Evolutionary conservation across 2,329 filamentous ascomycete genomes (phyloP).

Genomic region (Colletotrichum godetiae): DNA sequence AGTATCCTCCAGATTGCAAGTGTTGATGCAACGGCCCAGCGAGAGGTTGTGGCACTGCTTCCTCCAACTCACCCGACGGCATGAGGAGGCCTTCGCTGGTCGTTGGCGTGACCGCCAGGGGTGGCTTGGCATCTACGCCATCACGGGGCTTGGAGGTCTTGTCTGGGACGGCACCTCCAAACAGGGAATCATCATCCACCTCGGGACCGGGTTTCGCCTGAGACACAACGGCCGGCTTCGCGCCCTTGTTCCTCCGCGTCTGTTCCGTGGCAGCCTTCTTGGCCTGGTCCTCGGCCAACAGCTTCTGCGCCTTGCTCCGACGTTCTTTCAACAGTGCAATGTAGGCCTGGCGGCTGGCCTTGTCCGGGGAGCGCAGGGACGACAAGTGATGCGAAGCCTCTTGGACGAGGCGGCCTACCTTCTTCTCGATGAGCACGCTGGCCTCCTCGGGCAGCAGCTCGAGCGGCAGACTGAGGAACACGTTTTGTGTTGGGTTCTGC

Average conservation of each 20-base stretch:
- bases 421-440: constrained; percentile 80
- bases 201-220: background rate
- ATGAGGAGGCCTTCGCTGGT: constrained; percentile 47
- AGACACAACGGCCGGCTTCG: background rate
- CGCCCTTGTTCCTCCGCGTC: constrained; percentile 40
- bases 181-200: background rate
- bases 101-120: constrained; percentile 49
- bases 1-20: constrained; percentile 83
- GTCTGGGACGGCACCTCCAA: background rate
- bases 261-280: constrained; percentile 45
- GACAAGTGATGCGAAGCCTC: constrained; percentile 77
- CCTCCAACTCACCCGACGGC: constrained; percentile 27
- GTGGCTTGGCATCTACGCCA: background rate
- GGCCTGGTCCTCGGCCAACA: constrained; percentile 52
- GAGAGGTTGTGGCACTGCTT: constrained; percentile 33
- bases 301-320: constrained; percentile 54
- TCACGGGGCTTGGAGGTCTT: background rate
- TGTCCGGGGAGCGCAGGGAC: constrained; percentile 68
- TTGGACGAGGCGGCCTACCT: constrained; percentile 83
- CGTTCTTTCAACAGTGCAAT: constrained; percentile 64
- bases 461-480: constrained; percentile 89
- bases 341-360: constrained; percentile 71
- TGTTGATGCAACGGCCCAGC: constrained; percentile 77
- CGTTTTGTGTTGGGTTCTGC: constrained; percentile 93
- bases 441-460: constrained; percentile 94